Evolutionary conservation across 768 basidiomycete species (phyloP).

Genomic region (Tulasnella sp.): DNA sequence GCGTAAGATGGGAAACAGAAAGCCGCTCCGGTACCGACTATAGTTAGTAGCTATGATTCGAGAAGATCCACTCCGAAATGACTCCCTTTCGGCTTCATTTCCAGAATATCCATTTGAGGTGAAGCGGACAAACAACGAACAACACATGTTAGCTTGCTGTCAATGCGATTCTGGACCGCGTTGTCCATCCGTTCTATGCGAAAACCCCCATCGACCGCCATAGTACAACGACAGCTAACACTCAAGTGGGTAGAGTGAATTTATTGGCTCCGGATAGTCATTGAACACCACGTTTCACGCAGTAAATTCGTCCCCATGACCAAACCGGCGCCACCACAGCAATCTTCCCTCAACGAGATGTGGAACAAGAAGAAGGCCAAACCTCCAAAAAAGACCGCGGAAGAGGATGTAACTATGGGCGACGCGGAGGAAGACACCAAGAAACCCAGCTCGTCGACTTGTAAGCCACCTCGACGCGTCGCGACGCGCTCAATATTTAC

Average conservation of each 20-base stretch:
- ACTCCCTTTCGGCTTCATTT: neutral
- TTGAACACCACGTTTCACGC: neutral
- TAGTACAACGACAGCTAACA: slow-evolving; percentile 29
- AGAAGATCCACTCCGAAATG: neutral
- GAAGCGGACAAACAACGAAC: neutral
- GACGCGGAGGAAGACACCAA: slow-evolving; percentile 39
- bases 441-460: slow-evolving; percentile 38
- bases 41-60: neutral
- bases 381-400: neutral
- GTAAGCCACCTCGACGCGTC: neutral
- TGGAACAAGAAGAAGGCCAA: slow-evolving; percentile 59
- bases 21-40: too few species aligned
- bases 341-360: slow-evolving; percentile 76
- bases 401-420: slow-evolving; percentile 38
- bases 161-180: slow-evolving; percentile 15
- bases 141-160: neutral
- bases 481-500: slow-evolving; percentile 1
- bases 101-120: neutral
- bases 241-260: neutral
- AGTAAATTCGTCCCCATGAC: slow-evolving; percentile 79
- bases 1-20: too few species aligned
- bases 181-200: slow-evolving; percentile 17
- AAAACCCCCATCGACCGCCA: neutral
- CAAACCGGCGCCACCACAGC: slow-evolving; percentile 66
- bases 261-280: neutral